Percentiles rank a stretch among this genome's conserved stretches.
Conservation (phyloP, 2,329 filamentous ascomycete genomes). For the Thielaviopsis musarum region DNA sequence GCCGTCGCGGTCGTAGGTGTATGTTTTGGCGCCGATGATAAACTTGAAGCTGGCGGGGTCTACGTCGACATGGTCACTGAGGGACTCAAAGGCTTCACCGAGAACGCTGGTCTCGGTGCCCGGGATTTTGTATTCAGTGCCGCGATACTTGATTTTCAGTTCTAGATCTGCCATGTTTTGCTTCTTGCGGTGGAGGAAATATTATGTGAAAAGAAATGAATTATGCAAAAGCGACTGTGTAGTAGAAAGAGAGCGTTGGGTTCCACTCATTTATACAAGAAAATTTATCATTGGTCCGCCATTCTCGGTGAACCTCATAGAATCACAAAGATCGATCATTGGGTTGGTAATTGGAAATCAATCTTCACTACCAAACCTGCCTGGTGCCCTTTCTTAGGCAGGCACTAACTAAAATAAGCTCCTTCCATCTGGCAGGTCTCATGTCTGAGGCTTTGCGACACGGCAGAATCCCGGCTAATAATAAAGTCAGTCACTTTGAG, state of each 20-base stretch:
- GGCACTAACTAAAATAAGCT: background rate
- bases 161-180: background rate
- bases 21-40: background rate
- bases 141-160: background rate
- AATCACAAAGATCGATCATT: no score
- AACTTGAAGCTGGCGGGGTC: conserved; percentile 1
- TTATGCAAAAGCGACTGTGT: background rate
- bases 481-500: no score
- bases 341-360: no score
- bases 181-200: background rate
- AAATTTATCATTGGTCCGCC: no score
- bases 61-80: background rate
- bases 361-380: no score
- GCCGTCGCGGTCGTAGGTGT: background rate
- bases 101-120: background rate
- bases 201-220: background rate
- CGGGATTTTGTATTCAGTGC: background rate
- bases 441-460: background rate
- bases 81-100: background rate
- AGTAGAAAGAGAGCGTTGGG: no score
- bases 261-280: no score
- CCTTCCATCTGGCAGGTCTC: background rate
- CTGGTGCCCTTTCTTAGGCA: no score
- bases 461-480: background rate
- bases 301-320: no score